Evolutionary conservation across 139 green algal genomes (phyloP).

Genomic region (Parachlorella kessleri): DNA sequence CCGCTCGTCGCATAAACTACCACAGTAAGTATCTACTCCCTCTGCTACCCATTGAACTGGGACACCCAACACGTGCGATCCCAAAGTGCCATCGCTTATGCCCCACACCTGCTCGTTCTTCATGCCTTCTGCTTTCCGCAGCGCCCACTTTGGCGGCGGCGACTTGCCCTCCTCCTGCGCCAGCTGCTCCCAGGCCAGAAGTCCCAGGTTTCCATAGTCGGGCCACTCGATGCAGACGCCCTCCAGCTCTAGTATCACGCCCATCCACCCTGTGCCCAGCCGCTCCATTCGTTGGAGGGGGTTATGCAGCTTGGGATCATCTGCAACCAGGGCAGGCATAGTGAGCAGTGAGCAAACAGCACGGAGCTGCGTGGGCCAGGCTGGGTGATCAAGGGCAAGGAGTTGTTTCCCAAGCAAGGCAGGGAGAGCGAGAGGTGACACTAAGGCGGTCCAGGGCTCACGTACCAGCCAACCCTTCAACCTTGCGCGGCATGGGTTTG

Average conservation of each 20-base stretch:
- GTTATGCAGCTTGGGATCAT: conserved; percentile 30
- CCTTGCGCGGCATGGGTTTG: conserved; percentile 21
- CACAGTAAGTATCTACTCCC: too few species aligned
- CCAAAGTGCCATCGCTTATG: too few species aligned
- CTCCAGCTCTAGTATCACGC: conserved; percentile 88
- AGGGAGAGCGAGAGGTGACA: too few species aligned
- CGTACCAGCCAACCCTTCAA: conserved; percentile 18
- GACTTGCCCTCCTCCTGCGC: conserved; percentile 83
- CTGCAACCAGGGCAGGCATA: too few species aligned
- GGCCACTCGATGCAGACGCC: conserved; percentile 66
- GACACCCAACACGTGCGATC: too few species aligned
- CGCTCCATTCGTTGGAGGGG: conserved; percentile 63
- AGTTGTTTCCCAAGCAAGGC: too few species aligned
- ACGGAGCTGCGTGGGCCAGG: too few species aligned
- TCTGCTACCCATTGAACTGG: too few species aligned
- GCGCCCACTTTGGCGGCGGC: conserved; percentile 64
- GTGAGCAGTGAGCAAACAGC: not conserved
- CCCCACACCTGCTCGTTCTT: conserved; percentile 89
- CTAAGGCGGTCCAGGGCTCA: too few species aligned
- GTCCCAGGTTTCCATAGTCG: conserved; percentile 47
- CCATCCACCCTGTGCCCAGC: conserved; percentile 88
- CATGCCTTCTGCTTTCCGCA: conserved; percentile 79
- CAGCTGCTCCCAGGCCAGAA: conserved; percentile 78
- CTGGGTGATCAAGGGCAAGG: not conserved
- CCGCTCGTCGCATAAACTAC: too few species aligned